These are phyloP conservation scores for Nemania diffusa DNA, from an alignment of 2,329 filamentous ascomycete genomes.

Conservation along the genomic window DNA sequence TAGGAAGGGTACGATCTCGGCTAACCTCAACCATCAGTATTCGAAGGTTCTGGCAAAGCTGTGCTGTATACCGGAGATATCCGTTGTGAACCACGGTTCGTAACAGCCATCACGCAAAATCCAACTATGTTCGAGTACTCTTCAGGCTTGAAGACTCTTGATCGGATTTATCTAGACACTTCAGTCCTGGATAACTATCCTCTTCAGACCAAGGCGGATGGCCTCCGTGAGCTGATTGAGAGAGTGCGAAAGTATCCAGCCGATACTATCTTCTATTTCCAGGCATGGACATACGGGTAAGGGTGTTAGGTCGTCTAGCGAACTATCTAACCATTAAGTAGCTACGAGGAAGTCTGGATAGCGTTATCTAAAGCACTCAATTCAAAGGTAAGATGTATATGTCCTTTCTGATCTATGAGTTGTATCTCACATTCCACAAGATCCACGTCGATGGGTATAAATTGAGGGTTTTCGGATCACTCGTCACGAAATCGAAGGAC, in stretches of 20 bases:
- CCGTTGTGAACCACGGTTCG: constrained; percentile 86
- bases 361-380: constrained; percentile 77
- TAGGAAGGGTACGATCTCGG: not conserved
- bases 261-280: constrained; percentile 83
- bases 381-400: constrained; percentile 64
- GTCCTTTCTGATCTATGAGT: not conserved
- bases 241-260: constrained; percentile 75
- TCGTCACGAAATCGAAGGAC: constrained; percentile 59
- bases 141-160: constrained; percentile 71
- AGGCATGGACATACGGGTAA: constrained; percentile 86
- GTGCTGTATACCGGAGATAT: constrained; percentile 92
- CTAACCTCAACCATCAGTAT: constrained; percentile 58
- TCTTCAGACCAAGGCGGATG: constrained; percentile 75
- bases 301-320: not conserved
- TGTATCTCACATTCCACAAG: constrained; percentile 49
- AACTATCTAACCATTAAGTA: constrained; percentile 38
- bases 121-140: constrained; percentile 81
- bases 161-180: constrained; percentile 90
- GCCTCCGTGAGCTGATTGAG: constrained; percentile 76
- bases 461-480: constrained; percentile 74
- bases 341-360: constrained; percentile 91
- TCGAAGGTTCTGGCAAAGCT: constrained; percentile 77
- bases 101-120: constrained; percentile 76
- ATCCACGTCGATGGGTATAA: constrained; percentile 89
- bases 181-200: constrained; percentile 68